Percentiles rank a stretch among this genome's conserved stretches.
Evolutionary conservation across 192 early-diverging fungal genomes (phyloP).

Genomic region (Dissophora globulifera): DNA sequence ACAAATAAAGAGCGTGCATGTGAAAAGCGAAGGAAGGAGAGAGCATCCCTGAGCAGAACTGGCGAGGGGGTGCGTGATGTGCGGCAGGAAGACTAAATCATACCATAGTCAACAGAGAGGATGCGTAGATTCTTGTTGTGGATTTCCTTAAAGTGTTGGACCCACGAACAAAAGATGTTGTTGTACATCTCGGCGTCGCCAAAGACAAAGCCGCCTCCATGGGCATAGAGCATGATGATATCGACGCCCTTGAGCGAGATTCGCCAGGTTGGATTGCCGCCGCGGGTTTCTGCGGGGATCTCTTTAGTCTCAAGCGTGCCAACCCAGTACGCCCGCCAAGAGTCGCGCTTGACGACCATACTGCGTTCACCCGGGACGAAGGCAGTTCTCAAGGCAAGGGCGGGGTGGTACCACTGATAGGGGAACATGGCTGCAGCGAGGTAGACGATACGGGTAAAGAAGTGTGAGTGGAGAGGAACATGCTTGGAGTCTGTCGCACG

Average conservation of each 20-base stretch:
- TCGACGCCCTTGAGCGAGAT: slow-evolving; percentile 49
- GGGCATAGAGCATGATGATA: slow-evolving; percentile 47
- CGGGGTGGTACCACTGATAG: slow-evolving; percentile 46
- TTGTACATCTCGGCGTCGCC: slow-evolving; percentile 56
- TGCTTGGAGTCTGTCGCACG: slow-evolving; percentile 26
- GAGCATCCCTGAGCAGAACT: background rate
- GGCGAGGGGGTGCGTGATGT: too few species aligned
- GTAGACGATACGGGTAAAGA: slow-evolving; percentile 40
- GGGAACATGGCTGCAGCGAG: slow-evolving; percentile 52
- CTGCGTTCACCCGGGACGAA: slow-evolving; percentile 38
- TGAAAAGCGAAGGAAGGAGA: background rate
- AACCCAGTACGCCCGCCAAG: slow-evolving; percentile 50
- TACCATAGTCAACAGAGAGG: slow-evolving; percentile 48
- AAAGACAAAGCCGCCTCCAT: slow-evolving; percentile 52
- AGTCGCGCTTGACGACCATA: slow-evolving; percentile 49
- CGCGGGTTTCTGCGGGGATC: slow-evolving; percentile 48
- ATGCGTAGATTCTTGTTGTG: slow-evolving; percentile 49
- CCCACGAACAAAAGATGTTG: slow-evolving; percentile 54
- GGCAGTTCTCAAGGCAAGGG: slow-evolving; percentile 25
- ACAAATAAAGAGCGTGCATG: slow-evolving; percentile 16
- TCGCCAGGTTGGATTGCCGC: slow-evolving; percentile 42
- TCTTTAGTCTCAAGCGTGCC: slow-evolving; percentile 52
- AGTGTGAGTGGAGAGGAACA: slow-evolving; percentile 44
- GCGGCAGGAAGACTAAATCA: background rate
- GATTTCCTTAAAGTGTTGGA: slow-evolving; percentile 44